phyloP scores from a whole-genome alignment of 768 basidiomycete genomes.

The Hirschioporus abietinus region DNA sequence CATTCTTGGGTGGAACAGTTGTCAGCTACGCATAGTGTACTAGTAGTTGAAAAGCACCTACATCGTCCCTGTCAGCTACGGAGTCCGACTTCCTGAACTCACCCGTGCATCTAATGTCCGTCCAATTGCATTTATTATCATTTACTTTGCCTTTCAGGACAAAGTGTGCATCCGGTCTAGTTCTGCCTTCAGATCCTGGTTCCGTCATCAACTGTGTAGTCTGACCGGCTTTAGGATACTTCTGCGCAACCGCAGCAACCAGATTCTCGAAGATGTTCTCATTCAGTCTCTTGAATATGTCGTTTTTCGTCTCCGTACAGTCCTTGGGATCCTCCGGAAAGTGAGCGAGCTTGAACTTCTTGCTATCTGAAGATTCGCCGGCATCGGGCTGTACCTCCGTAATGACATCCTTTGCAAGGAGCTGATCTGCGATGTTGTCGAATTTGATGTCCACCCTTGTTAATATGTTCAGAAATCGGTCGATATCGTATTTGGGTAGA shows the following conservation, averaged over 20 bases:
- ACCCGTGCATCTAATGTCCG: background rate
- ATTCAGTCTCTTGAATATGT: too few relatives aligned
- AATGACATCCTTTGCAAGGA: too few relatives aligned
- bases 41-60: background rate
- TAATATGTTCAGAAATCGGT: too few relatives aligned
- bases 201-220: background rate
- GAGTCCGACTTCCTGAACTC: background rate
- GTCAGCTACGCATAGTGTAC: background rate
- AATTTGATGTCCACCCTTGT: too few relatives aligned
- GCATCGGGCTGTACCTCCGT: too few relatives aligned
- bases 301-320: too few relatives aligned
- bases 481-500: too few relatives aligned
- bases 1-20: conserved; percentile 6
- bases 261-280: too few relatives aligned
- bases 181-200: background rate
- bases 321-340: too few relatives aligned
- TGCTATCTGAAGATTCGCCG: too few relatives aligned
- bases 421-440: too few relatives aligned
- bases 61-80: background rate
- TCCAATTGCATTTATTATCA: background rate
- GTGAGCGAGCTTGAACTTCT: too few relatives aligned
- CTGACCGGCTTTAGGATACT: background rate
- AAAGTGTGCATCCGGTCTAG: background rate
- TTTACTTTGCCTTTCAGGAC: background rate
- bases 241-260: background rate